Evolutionary conservation across 2,329 filamentous ascomycete genomes (phyloP), one percentile per base, ranked within the genome.

Genomic region (Aspergillus ochraceoroseus): DNA sequence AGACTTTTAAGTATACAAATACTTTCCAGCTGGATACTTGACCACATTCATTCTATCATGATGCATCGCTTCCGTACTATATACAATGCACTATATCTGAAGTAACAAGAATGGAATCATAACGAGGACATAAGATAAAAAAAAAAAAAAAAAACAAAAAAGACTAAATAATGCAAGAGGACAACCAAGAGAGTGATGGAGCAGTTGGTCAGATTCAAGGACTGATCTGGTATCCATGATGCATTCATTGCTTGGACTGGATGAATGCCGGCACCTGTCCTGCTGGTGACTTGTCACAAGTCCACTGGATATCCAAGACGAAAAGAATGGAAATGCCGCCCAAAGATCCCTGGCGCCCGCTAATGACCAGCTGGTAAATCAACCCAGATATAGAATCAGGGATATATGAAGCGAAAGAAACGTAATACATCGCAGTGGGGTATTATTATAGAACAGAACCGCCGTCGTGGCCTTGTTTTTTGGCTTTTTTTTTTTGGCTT

Each of bases 301-400:
- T n/a, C n/a, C n/a, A n/a, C n/a, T n/a, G n/a, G n/a, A n/a, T n/a
- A n/a, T n/a, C n/a, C n/a, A n/a, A n/a, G n/a, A n/a, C n/a, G 33
- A 32, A 44, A 29, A 42, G 39, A 48, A 41, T 43, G 44, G 55
- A 45, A 37, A 59, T 59, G 55, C 60, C 60, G 54, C 58, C 58
- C 56, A 49, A 49, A 56, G 22, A 18, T 12, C 44, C 51, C 55
- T 55, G 60, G 58, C 60, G 60, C 61, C 61, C 59, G 59, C 60
- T 64, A 58, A 63, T 62, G 57, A 60, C 51, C 50, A 60, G 55
- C 57, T 57, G 51, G 55, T 47, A 55, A 54, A 54, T 48, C 44
- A 49, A 46, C 22, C 23, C 12, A 25, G 22, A 39, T 37, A 52
- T 45, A n/a, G 45, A 36, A 31, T 31, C 23, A 47, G 54, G 44